phyloP scores from a whole-genome alignment of 208 protist species.

The Acanthamoeba sp. region DNA sequence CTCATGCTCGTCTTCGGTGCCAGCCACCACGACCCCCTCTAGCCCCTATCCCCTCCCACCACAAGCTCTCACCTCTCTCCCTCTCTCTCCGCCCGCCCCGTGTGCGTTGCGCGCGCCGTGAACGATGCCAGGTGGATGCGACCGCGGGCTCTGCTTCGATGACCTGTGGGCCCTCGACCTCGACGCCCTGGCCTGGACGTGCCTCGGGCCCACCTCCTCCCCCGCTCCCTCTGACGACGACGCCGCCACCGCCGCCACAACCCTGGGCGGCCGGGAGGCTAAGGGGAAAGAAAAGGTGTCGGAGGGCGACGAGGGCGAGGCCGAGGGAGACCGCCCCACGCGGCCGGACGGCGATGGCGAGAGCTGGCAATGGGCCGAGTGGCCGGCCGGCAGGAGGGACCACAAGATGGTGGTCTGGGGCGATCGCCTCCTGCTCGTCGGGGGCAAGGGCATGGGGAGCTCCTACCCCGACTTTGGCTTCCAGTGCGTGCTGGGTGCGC shows the following conservation, averaged over 20 bases:
- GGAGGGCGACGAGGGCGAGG: not conserved
- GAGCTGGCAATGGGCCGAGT: not conserved
- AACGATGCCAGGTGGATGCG: not conserved
- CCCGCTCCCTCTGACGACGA: not conserved
- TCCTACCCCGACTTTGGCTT: not conserved
- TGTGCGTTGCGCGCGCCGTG: not conserved
- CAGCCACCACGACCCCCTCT: not conserved
- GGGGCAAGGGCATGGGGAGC: constrained; percentile 6
- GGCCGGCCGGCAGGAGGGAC: not conserved
- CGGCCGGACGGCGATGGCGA: not conserved
- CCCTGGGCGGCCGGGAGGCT: not conserved
- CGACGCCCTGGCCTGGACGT: not conserved
- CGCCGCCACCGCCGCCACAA: too few relatives aligned
- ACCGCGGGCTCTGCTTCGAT: not conserved
- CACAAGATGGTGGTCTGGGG: constrained; percentile 38
- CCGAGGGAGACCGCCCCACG: not conserved
- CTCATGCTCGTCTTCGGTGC: constrained; percentile 53
- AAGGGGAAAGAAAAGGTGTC: constrained; percentile 1
- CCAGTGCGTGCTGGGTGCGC: not conserved
- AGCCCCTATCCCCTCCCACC: not conserved
- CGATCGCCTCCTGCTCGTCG: not conserved
- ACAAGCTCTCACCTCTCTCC: not conserved
- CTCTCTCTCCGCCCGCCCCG: not conserved
- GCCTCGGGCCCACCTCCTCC: not conserved
- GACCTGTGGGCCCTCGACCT: constrained; percentile 29